Conservation (phyloP, 2,329 filamentous ascomycete species). For the Penicillium sp. region DNA sequence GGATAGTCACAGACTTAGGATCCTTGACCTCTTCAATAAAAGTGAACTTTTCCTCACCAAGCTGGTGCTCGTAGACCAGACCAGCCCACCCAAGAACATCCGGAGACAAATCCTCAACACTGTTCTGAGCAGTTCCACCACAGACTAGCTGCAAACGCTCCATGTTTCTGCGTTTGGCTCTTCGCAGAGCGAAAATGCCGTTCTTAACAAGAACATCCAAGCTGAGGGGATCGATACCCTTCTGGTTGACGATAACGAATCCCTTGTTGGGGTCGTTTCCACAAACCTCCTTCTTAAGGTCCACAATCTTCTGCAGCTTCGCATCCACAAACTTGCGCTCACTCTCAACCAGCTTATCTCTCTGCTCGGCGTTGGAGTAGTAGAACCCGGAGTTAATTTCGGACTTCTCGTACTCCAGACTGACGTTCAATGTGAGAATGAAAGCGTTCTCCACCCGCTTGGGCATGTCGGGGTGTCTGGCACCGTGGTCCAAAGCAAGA, state of each 20-base stretch:
- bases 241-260: constrained; percentile 98
- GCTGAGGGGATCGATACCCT: constrained; percentile 95
- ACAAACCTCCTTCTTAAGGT: constrained; percentile 96
- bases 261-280: constrained; percentile 89
- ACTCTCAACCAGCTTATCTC: constrained; percentile 96
- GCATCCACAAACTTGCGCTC: constrained; percentile 94
- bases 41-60: constrained; percentile 98
- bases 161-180: constrained; percentile 98
- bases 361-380: constrained; percentile 94
- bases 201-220: constrained; percentile 97
- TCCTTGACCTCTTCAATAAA: constrained; percentile 99
- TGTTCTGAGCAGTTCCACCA: constrained; percentile 89
- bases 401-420: constrained; percentile 96
- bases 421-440: constrained; percentile 94
- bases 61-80: constrained; percentile 91
- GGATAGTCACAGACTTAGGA: constrained; percentile 91
- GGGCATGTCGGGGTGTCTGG: constrained; percentile 96
- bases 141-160: constrained; percentile 94
- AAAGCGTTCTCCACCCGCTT: constrained; percentile 93
- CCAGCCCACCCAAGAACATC: constrained; percentile 94
- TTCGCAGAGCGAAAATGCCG: constrained; percentile 86
- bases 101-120: constrained; percentile 84
- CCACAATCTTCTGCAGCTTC: constrained; percentile 95
- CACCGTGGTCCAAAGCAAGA: constrained; percentile 89
- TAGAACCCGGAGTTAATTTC: constrained; percentile 99